Conservation (phyloP, 768 basidiomycete genomes). For the Tulasnella sp. region DNA sequence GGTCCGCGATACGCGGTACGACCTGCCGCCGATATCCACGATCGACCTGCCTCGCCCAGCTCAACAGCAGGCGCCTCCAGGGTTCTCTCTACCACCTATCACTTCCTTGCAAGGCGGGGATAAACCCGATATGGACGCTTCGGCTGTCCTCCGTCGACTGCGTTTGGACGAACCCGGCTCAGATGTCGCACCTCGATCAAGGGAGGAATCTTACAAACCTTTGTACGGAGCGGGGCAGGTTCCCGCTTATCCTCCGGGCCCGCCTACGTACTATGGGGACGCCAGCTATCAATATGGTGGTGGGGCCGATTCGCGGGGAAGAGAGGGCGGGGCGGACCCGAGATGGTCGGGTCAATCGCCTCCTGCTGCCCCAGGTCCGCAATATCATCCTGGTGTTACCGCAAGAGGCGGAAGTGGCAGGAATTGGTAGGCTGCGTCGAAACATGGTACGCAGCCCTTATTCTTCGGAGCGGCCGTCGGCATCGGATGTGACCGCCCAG, state of each 20-base stretch:
- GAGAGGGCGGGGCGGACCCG: constrained; percentile 13
- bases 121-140: constrained; percentile 33
- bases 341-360: not conserved
- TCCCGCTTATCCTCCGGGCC: constrained; percentile 19
- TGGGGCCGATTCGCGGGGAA: not conserved
- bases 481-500: too few species aligned
- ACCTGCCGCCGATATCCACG: constrained; percentile 35
- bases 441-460: too few species aligned
- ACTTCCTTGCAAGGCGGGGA: constrained; percentile 22
- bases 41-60: constrained; percentile 26
- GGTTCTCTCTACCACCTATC: constrained; percentile 32
- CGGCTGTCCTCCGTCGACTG: constrained; percentile 32
- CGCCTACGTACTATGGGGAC: constrained; percentile 19
- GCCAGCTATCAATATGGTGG: not conserved
- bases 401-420: not conserved
- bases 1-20: constrained; percentile 26
- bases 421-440: not conserved
- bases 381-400: not conserved
- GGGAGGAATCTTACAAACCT: not conserved
- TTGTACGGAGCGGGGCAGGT: not conserved
- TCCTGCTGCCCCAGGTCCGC: not conserved
- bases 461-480: too few species aligned
- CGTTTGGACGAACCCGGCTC: constrained; percentile 29
- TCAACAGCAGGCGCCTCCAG: not conserved
- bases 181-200: not conserved